Conservation (phyloP, 2,329 filamentous ascomycete species). For the Alternaria sp. region DNA sequence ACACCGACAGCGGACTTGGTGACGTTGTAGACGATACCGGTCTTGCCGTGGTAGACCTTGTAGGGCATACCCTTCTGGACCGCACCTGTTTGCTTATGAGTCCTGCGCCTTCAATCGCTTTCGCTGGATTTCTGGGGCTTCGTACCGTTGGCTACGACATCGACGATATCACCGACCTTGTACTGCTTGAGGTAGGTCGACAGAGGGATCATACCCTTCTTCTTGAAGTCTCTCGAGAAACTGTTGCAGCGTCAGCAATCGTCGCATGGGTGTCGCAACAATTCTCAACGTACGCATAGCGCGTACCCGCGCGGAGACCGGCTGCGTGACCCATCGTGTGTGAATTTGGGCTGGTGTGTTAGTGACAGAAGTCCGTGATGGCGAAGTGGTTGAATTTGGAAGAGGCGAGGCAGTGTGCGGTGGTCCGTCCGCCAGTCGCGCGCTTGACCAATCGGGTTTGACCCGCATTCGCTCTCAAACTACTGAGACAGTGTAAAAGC, state of each 20-base stretch:
- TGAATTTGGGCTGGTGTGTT: constrained; percentile 36
- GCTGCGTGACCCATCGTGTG: constrained; percentile 64
- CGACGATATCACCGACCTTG: constrained; percentile 98
- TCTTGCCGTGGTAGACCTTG: constrained; percentile 99
- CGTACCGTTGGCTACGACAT: constrained; percentile 98
- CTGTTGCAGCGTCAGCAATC: constrained; percentile 39
- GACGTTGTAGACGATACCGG: constrained; percentile 96
- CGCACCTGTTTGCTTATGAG: constrained; percentile 46
- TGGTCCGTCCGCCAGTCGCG: constrained; percentile 7
- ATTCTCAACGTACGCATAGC: constrained; percentile 50
- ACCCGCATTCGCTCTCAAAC: background rate
- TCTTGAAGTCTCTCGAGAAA: constrained; percentile 92
- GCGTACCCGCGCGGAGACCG: constrained; percentile 56
- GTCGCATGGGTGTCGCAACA: constrained; percentile 14
- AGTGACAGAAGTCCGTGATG: constrained; percentile 21
- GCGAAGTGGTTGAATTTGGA: constrained; percentile 1
- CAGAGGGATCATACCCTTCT: constrained; percentile 92
- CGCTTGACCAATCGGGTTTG: background rate
- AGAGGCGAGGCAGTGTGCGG: constrained; percentile 13
- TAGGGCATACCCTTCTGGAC: constrained; percentile 78
- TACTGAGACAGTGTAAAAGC: too few species aligned
- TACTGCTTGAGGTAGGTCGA: constrained; percentile 95
- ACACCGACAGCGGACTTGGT: constrained; percentile 97
- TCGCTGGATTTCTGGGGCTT: constrained; percentile 52
- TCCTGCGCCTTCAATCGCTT: constrained; percentile 17